These are phyloP conservation scores for Vanderwaltozyma polyspora DNA, from an alignment of 805 yeast species.

Conservation along the genomic window DNA sequence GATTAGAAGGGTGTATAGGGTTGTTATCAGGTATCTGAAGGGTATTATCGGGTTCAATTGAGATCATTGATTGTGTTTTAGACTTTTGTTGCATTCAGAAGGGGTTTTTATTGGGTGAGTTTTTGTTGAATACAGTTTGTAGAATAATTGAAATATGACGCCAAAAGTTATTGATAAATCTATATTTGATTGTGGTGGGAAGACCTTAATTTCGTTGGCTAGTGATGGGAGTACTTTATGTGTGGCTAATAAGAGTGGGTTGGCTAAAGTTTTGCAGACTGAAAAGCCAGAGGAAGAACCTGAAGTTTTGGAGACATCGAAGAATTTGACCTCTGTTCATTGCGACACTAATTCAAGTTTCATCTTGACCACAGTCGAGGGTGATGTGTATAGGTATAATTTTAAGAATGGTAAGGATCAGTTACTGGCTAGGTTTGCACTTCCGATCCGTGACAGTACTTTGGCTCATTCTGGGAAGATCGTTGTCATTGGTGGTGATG, in stretches of 20 bases:
- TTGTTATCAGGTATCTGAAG: too few species aligned
- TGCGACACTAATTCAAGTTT: conserved; percentile 9
- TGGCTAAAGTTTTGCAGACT: conserved; percentile 40
- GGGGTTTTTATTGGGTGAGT: too few species aligned
- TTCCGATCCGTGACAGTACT: conserved; percentile 35
- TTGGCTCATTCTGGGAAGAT: conserved; percentile 53
- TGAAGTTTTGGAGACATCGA: conserved; percentile 40
- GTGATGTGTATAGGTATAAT: conserved; percentile 18
- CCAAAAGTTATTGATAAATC: conserved; percentile 13
- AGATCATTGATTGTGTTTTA: too few species aligned
- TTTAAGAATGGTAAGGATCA: conserved; percentile 23
- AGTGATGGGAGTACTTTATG: conserved; percentile 28
- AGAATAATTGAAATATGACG: too few species aligned
- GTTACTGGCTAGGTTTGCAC: conserved; percentile 29
- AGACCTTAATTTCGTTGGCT: conserved; percentile 16
- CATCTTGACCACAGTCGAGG: conserved; percentile 17
- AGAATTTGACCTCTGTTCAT: conserved; percentile 32
- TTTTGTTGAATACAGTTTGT: too few species aligned
- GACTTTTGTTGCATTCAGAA: too few species aligned
- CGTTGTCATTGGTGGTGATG: conserved; percentile 57
- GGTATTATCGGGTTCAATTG: too few species aligned
- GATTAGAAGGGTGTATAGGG: too few species aligned
- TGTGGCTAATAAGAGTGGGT: conserved; percentile 45
- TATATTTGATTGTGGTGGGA: conserved; percentile 25
- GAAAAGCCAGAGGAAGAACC: conserved; percentile 49